Base-by-base conservation (phyloP, 148 eudicot genomes). In the Silene conica region DNA sequence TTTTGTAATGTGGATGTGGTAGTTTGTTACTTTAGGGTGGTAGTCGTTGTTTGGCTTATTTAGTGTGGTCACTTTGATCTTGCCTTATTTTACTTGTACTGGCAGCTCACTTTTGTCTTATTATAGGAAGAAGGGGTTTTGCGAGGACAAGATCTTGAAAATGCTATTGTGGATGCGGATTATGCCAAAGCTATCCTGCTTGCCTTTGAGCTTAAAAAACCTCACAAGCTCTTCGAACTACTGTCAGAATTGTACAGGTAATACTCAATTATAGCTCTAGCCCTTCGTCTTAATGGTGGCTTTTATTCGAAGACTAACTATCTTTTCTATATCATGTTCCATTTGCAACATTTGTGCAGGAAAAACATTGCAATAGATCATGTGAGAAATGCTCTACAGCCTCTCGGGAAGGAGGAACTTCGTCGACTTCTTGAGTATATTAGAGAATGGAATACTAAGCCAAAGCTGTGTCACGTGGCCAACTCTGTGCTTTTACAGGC, bases 401-500 rank as follows among this genome's bases (percentile, higher is more conserved):
- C 70, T 69, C 88, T 95, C 75, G 87, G 82, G 67, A 95, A 86
- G 82, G 97, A 95, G 75, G 89, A 90, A 77, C 68, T 86, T 73
- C 89, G 67, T 62, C 73, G 71, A 57, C 92, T 95, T 80, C 71
- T 95, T 76, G 96, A 95, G 75, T 95, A 90, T 78, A 76, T 92
- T 59, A 84, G 99, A 78, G 99, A 92, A 83, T 95, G 99, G 99
- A 95, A 95, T 82, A 90, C 96, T 67, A 95, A 92, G 74, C 97
- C 99, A 48, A 95, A 89, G 83, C 81, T 90, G 46, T 95, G 99
- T 71, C 96, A 90, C 72, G 82, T 92, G 26, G 96, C 99, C 6
- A 96, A 95, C 67, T 89, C 83, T 74, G 96, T 95, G 72, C 97
- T 95, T 80, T 83, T 85, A 72, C 90, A 84, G 73, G 67, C 87